Evolutionary conservation across 78 protist genomes (phyloP), one percentile per base, ranked within the genome.

Genomic region (Guillardia theta): DNA sequence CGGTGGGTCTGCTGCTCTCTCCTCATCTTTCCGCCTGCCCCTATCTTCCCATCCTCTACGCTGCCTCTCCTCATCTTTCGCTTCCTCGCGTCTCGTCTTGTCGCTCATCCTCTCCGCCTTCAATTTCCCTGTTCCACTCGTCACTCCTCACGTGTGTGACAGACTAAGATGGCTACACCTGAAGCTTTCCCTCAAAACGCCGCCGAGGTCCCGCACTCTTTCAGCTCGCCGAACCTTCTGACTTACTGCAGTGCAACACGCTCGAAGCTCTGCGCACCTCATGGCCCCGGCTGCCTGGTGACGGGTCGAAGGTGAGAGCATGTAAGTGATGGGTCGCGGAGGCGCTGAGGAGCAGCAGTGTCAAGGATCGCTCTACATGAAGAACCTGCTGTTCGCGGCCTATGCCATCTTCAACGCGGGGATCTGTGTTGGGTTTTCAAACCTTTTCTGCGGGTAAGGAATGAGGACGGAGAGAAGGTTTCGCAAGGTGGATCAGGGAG

Each of bases 391-490:
- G 92, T 45, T 46, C 88, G 21, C 58, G 44, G 98, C 95, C 41
- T 96, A 93, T 48, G 48, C 92, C 80, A 62, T 97, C 90, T 97
- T 97, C 88, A 96, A 96, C 15, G 98, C 98, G 27, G 99, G 99
- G 47, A 24, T 70, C 36, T 70, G 44, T 24, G 88, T 96, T 24
- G 99, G 99, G 44, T 92, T 97, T 48, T 94, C 95, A 41, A 97
- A 98, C 94, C 94, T 97, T n/a, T 96, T 95, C 46, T 97, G 97
- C 70, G 99, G 98, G n/a, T n/a, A n/a, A n/a, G n/a, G n/a, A n/a
- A n/a, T n/a, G n/a, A n/a, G n/a, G n/a, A n/a, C n/a, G n/a, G n/a
- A n/a, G n/a, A n/a, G n/a, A n/a, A n/a, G n/a, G n/a, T n/a, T n/a
- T n/a, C n/a, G n/a, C n/a, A n/a, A n/a, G n/a, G n/a, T n/a, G n/a